Base-by-base conservation (phyloP, 306 rosid genomes). In the Vigna angularis region DNA sequence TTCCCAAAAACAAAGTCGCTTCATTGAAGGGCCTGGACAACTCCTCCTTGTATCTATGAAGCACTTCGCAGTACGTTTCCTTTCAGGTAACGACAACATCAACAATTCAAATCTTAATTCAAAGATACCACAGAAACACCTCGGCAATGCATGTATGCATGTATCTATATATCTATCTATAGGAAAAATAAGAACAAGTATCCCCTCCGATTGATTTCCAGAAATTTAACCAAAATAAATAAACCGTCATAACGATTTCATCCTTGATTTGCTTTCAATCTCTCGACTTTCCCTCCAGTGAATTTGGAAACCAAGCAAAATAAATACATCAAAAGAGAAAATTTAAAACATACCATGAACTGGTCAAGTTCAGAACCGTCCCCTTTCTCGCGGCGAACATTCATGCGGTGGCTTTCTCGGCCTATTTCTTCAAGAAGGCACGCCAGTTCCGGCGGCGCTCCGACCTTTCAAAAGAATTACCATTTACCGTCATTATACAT, bases 341-440 rank as follows among this genome's bases (percentile, higher is more conserved):
- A 22, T 47, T 24, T 18, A 59, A 40, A 16, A 42, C 3, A 24
- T 83, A 92, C 97, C 95, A 92, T 92, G 77, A 92, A 92, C 0
- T 84, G 40, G 62, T 92, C 95, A 4, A 92, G 91, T 68, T 87
- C 89, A 49, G 97, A 89, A 86, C 90, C 93, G 58, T 87, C 83
- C 78, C 88, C 94, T 38, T 84, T 57, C 81, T 79, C 76, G 77
- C 44, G 49, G 81, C 83, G 59, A 72, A 84, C 42, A 34, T 73
- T 64, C 16, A 62, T 17, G 11, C 85, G 74, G 62, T 75, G 82
- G 57, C 67, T 84, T 68, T 83, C 82, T 7, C 85, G 79, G 42
- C 77, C 82, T 38, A 84, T 78, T 85, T 87, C 90, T 74, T 87
- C 91, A 18, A 92, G 86, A 26, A 87, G 74, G 42, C 78, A 85